Evolutionary conservation across 1,139 yeast species (phyloP).

Genomic region (Keqinozyma sinolaborantium): DNA sequence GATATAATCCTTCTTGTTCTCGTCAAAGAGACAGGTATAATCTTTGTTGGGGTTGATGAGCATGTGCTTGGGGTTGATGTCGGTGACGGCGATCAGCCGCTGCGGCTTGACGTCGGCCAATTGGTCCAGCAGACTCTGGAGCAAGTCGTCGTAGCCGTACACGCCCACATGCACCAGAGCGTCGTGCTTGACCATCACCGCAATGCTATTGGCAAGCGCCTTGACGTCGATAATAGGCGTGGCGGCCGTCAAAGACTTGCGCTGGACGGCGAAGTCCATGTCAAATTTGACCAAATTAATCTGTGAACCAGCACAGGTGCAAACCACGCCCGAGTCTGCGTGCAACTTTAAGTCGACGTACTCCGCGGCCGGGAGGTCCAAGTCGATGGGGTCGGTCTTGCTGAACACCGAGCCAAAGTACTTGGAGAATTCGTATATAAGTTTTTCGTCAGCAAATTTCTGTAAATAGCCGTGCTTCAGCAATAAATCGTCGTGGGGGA

Average conservation of each 20-base stretch:
- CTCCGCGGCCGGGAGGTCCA: not conserved
- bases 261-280: not conserved
- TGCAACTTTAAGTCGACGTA: conserved; percentile 1
- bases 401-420: conserved; percentile 11
- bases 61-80: conserved; percentile 5
- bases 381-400: not conserved
- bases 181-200: too few species aligned
- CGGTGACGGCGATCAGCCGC: not conserved
- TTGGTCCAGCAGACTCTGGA: not conserved
- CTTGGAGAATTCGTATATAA: conserved; percentile 10
- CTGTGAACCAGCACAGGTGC: conserved; percentile 1
- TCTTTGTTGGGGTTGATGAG: conserved; percentile 7
- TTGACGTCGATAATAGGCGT: conserved; percentile 1
- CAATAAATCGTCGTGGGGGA: conserved; percentile 5
- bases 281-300: conserved; percentile 2
- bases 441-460: conserved; percentile 7
- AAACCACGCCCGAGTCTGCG: conserved; percentile 2
- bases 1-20: conserved; percentile 32
- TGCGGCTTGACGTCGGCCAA: not conserved
- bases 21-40: conserved; percentile 39
- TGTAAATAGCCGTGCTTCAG: conserved; percentile 8
- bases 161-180: conserved; percentile 2
- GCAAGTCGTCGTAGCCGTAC: conserved; percentile 1
- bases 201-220: too few species aligned
- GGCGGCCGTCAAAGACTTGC: not conserved